Percentiles rank a stretch among this genome's conserved stretches.
These are phyloP conservation scores for Calcarisporium arbuscula DNA, from an alignment of 2,329 filamentous ascomycete species.

Conservation along the genomic window DNA sequence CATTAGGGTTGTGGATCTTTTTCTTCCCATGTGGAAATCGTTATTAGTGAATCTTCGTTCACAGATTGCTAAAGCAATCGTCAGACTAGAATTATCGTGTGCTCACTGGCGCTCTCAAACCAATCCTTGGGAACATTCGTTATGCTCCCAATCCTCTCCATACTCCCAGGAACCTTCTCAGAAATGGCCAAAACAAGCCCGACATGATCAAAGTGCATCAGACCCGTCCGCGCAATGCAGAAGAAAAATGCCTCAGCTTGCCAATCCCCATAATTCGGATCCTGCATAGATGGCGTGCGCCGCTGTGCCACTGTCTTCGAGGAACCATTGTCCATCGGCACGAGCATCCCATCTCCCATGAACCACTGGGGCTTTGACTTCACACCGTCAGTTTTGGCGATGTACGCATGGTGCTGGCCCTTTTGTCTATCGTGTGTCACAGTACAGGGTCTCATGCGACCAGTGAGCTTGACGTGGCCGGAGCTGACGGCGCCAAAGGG, in stretches of 20 bases:
- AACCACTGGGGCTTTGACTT: neutral
- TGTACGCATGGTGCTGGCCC: neutral
- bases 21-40: too few relatives aligned
- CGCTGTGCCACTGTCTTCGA: too few relatives aligned
- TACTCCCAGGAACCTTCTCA: neutral
- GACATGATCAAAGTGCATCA: neutral
- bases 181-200: constrained; percentile 5
- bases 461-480: neutral
- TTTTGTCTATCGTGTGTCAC: neutral
- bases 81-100: too few relatives aligned
- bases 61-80: too few relatives aligned
- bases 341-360: neutral
- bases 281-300: too few relatives aligned
- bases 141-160: constrained; percentile 5
- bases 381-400: neutral
- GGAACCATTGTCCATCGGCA: neutral
- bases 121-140: neutral
- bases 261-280: neutral
- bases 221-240: neutral
- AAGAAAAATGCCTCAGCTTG: neutral
- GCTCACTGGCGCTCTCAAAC: too few relatives aligned
- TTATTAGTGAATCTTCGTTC: too few relatives aligned
- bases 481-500: neutral
- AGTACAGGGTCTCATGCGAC: neutral
- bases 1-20: too few relatives aligned